Conservation (phyloP, 495 filamentous ascomycete genomes). For the Annulohypoxylon moriforme region DNA sequence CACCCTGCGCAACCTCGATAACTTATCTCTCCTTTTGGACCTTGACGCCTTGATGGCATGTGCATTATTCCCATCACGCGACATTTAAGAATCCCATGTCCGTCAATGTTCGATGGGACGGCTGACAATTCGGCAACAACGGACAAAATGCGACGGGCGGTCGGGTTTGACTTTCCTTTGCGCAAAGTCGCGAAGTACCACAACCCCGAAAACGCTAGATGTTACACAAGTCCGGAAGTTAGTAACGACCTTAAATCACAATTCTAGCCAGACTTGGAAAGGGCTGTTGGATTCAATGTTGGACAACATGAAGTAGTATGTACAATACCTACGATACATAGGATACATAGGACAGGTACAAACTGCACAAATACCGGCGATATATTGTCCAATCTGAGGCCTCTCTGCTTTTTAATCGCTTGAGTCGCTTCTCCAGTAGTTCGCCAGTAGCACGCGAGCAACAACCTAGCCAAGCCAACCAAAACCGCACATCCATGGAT, state of each 20-base stretch:
- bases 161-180: background rate
- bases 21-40: conserved; percentile 14
- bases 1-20: conserved; percentile 23
- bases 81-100: conserved; percentile 30
- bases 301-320: background rate
- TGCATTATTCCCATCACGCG: conserved; percentile 34
- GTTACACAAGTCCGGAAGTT: conserved; percentile 5
- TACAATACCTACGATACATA: background rate
- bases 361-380: background rate
- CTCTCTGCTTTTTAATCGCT: conserved; percentile 11
- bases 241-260: background rate
- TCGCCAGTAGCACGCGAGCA: conserved; percentile 10
- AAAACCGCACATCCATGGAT: background rate
- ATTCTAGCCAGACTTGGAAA: background rate
- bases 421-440: conserved; percentile 9
- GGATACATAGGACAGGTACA: too few species aligned
- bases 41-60: background rate
- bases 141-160: background rate
- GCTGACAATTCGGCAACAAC: conserved; percentile 5
- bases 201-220: conserved; percentile 11
- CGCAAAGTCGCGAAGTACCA: too few species aligned
- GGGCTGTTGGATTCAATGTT: background rate
- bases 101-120: background rate
- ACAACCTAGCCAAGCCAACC: conserved; percentile 1
- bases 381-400: background rate